Evolutionary conservation across 148 eudicot species (phyloP), one percentile per base, ranked within the genome.

Genomic region (Mesembryanthemum crystallinum): DNA sequence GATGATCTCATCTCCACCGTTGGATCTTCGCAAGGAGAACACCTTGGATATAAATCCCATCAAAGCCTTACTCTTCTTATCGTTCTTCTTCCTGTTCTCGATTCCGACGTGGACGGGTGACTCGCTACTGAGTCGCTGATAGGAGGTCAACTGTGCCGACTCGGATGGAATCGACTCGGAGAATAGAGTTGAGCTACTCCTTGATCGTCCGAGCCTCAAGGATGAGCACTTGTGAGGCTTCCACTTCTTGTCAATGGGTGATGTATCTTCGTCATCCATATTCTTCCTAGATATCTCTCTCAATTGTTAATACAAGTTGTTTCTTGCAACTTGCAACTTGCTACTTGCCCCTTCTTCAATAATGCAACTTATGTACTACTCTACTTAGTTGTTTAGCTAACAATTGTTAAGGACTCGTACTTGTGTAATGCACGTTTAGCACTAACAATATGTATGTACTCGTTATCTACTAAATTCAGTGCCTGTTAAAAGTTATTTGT

Each of bases 161-260:
- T 77, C 79, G 4, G 80, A 39, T 17, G 76, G 72, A 64, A 57
- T 73, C 8, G 74, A 66, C 23, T 81, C 82, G 45, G 83, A 77
- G 27, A 51, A 73, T 23, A 81, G 68, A 3, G 35, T 18, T 20
- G 78, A 73, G 6, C 64, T 54, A 49, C 80, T 78, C 54, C 76
- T 55, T 28, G 87, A 81, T 62, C 80, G 76, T 9, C 64, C 47
- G 0, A 84, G 30, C 64, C 69, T 32, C 5, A 74, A 23, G 33
- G 82, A 82, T 6, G 82, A 82, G 17, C 76, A 72, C 62, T 69
- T 62, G 33, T 37, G 15, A 8, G 76, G 42, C 39, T 57, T 79
- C 63, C 74, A 67, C 49, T 13, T 45, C 5, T 42, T 79, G 70
- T 74, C 59, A 30, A 69, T 49, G 52, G 29, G n/a, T 20, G 78